Percentiles rank a stretch among this genome's conserved stretches.
phyloP scores from a whole-genome alignment of 2,329 filamentous ascomycete genomes.

The Venturiaceae sp. region DNA sequence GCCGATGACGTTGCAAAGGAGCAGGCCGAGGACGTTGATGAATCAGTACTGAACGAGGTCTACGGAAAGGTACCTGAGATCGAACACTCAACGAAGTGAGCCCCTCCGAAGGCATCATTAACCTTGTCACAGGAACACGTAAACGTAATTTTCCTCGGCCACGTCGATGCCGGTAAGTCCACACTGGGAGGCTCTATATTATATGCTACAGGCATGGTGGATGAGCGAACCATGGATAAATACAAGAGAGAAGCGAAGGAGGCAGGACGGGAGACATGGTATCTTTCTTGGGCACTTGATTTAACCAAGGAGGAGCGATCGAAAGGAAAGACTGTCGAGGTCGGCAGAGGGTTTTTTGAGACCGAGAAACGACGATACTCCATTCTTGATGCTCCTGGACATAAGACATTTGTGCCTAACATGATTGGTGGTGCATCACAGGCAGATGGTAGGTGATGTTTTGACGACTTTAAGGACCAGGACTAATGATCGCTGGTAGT shows the following conservation, averaged over 20 bases:
- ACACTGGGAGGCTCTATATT: slow-evolving; percentile 90
- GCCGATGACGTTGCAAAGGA: slow-evolving; percentile 78
- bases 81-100: background rate
- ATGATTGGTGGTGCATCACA: slow-evolving; percentile 87
- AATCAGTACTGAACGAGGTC: slow-evolving; percentile 84
- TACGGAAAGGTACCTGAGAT: slow-evolving; percentile 58
- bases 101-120: background rate
- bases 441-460: slow-evolving; percentile 17
- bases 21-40: slow-evolving; percentile 67
- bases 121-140: slow-evolving; percentile 48
- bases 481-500: slow-evolving; percentile 32
- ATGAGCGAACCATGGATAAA: slow-evolving; percentile 96
- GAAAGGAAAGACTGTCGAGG: slow-evolving; percentile 94
- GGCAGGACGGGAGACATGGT: slow-evolving; percentile 94
- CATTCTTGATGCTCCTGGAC: slow-evolving; percentile 90
- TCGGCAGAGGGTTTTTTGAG: slow-evolving; percentile 86
- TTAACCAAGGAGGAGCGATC: slow-evolving; percentile 91
- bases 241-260: slow-evolving; percentile 97
- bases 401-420: slow-evolving; percentile 96
- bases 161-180: slow-evolving; percentile 97
- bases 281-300: slow-evolving; percentile 96
- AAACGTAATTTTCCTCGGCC: slow-evolving; percentile 95
- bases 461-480: background rate
- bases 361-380: slow-evolving; percentile 94
- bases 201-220: slow-evolving; percentile 96